A percentile compares a stretch with the other conserved stretches of the same genome.
Evolutionary conservation across 768 basidiomycete species (phyloP).

Genomic region (Rhodocollybia butyracea): DNA sequence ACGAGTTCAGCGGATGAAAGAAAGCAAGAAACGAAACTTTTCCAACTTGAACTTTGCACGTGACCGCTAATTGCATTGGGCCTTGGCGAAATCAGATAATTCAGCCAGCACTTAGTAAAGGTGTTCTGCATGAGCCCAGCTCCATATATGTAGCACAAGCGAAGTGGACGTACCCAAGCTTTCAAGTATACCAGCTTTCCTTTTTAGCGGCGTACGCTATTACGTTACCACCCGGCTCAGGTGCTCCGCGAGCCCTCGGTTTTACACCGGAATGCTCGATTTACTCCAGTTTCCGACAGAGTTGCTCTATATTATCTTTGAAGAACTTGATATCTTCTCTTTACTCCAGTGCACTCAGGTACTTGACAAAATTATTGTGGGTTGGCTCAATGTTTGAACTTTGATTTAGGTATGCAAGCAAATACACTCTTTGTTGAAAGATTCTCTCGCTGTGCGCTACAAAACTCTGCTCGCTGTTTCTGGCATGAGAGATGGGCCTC

Average conservation of each 20-base stretch:
- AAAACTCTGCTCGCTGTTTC: conserved; percentile 26
- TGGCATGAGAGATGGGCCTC: conserved; percentile 21
- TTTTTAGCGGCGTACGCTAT: too few species aligned
- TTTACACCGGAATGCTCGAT: not conserved
- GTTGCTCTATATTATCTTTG: conserved; percentile 20
- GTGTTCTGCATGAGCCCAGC: too few species aligned
- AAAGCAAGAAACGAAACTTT: not conserved
- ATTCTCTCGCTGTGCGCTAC: conserved; percentile 24
- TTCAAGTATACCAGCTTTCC: too few species aligned
- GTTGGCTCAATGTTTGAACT: not conserved
- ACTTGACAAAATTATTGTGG: not conserved
- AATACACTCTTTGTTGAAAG: conserved; percentile 24
- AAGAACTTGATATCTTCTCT: conserved; percentile 24
- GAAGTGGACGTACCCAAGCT: too few species aligned
- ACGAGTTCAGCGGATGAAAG: not conserved
- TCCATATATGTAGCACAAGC: too few species aligned
- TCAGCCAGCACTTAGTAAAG: too few species aligned
- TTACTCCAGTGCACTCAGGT: conserved; percentile 25
- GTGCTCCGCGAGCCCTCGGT: not conserved
- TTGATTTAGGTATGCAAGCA: conserved; percentile 23
- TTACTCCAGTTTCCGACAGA: conserved; percentile 26
- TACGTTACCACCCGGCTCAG: too few species aligned
- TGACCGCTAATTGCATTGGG: conserved; percentile 11
- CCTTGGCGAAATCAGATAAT: too few species aligned
- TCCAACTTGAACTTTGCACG: conserved; percentile 13